Evolutionary conservation across 1,284 basidiomycete species (phyloP).

Genomic region (Nidula niveotomentosa): DNA sequence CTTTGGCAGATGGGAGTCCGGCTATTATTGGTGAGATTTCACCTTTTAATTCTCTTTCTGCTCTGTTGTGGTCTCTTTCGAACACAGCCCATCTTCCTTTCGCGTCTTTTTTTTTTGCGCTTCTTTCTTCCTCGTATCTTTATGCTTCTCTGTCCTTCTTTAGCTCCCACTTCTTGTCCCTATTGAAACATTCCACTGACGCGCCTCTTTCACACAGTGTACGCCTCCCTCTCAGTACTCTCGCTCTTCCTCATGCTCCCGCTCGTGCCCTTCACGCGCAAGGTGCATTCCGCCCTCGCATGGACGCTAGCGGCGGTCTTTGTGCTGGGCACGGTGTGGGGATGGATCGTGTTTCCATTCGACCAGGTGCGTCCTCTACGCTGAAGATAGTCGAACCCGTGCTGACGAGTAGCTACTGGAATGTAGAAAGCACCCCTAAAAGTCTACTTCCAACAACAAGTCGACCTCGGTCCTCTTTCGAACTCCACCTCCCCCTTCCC

Average conservation of each 20-base stretch:
- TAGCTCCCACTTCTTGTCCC: too few species aligned
- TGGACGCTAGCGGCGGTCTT: constrained; percentile 41
- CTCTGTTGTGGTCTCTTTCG: too few species aligned
- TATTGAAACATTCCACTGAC: constrained; percentile 1
- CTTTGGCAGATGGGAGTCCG: constrained; percentile 63
- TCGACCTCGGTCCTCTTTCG: constrained; percentile 37
- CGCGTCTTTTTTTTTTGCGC: neutral
- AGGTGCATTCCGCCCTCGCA: constrained; percentile 47
- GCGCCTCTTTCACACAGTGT: constrained; percentile 40
- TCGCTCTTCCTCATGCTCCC: constrained; percentile 56
- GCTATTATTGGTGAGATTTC: constrained; percentile 42
- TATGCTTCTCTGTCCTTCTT: neutral
- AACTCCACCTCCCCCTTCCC: constrained; percentile 8
- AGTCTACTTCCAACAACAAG: constrained; percentile 63
- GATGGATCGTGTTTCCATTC: constrained; percentile 62
- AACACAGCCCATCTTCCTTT: too few species aligned
- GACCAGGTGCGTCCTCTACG: constrained; percentile 21
- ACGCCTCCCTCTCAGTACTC: constrained; percentile 42
- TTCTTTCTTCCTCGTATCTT: neutral
- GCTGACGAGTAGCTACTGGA: too few species aligned
- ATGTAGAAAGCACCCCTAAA: constrained; percentile 53
- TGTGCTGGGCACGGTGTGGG: constrained; percentile 40
- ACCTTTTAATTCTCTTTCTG: neutral
- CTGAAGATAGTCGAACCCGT: too few species aligned
- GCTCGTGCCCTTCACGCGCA: constrained; percentile 60